A percentile compares a stretch with the other conserved stretches of the same genome.
phyloP scores from a whole-genome alignment of 1,284 basidiomycete species.

The Leccinum subatratum region DNA sequence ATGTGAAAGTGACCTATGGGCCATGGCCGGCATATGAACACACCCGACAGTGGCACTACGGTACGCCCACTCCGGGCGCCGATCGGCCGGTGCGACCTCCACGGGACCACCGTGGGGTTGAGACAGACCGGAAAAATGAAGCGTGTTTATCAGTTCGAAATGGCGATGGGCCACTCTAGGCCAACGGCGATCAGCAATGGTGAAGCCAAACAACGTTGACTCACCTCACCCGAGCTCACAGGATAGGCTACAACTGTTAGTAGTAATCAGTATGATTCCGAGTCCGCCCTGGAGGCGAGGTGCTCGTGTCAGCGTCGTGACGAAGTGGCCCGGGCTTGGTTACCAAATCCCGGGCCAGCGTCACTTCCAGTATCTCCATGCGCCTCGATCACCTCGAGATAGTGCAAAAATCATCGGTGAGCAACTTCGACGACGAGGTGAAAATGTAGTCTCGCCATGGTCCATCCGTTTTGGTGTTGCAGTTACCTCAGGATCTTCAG shows the following conservation, averaged over 20 bases:
- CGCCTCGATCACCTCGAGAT: neutral
- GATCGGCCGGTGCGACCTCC: neutral
- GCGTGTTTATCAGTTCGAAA: neutral
- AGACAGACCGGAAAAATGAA: neutral
- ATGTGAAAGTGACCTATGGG: neutral
- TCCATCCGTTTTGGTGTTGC: no score
- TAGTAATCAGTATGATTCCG: neutral
- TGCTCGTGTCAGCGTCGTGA: neutral
- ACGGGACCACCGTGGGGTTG: neutral
- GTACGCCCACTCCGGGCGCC: neutral
- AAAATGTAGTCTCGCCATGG: neutral
- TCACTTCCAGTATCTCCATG: neutral
- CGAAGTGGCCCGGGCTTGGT: neutral
- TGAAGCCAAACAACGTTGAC: neutral
- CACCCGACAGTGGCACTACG: neutral
- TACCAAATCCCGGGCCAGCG: neutral
- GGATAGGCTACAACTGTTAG: neutral
- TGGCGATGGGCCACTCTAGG: neutral
- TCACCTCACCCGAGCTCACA: neutral
- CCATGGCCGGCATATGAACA: neutral
- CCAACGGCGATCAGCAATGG: neutral
- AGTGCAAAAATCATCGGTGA: neutral
- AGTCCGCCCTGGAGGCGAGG: neutral
- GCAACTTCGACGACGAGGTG: neutral
- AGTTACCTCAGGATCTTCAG: no score